Evolutionary conservation across 495 filamentous ascomycete species (phyloP), one percentile per base, ranked within the genome.

Genomic region (Physcia stellaris): DNA sequence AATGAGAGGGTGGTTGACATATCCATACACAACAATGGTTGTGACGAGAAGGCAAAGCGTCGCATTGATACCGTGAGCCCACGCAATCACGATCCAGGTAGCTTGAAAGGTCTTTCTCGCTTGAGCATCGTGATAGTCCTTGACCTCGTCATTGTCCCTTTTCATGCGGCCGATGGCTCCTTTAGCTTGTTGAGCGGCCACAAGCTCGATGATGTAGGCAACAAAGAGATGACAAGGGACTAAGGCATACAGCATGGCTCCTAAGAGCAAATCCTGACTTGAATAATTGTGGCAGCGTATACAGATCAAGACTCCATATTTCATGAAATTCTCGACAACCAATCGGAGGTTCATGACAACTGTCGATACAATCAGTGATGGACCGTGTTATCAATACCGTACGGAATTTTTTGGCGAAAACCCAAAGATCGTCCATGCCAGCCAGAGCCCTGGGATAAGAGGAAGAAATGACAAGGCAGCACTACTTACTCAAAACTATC

Each of bases 221-320:
- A 86, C 66, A 43, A 94, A 77, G 29, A 98, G 69, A 57, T 94
- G 86, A 46, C 78, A 84, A 4, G 90, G 90, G 29, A 94, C 84
- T 15, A 90, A 67, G 20, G 83, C 68, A 50, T 86, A 94, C 18
- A 95, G 71, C 12, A 80, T 61, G 3, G 75, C 63, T 34, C 84
- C 86, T 15, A 85, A 67, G 17, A 79, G 53, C 4, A 95, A 47
- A 53, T 98, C 90, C 54, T 79, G 72, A 32, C 66, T 71, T 16
- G 80, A 73, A 48, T 93, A 90, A 55, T 94, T 83, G 54, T 93
- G 83, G 54, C 88, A 93, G 46, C 75, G 73, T 36, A 98, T 67
- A 53, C 88, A 93, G 41, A 98, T 92, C 10, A 98, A 64, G 29
- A 96, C 84, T 18, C 87, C 87, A 54, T 95, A 95, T 80, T 98